Base-by-base conservation (phyloP, 768 basidiomycete genomes). In the Russula griseocarnosa region DNA sequence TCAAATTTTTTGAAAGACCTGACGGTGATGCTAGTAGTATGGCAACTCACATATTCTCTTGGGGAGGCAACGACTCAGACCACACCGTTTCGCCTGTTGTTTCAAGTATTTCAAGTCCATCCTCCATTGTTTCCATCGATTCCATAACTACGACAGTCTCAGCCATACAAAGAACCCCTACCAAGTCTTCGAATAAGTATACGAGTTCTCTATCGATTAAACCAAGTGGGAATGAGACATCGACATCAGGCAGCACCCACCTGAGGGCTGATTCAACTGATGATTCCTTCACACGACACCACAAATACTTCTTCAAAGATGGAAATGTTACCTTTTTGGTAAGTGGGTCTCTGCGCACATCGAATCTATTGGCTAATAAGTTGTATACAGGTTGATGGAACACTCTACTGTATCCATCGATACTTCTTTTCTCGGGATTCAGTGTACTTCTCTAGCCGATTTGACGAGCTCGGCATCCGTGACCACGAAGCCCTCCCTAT, bases 321-420 rank as follows among this genome's bases (percentile, higher is more conserved):
- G 64, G 67, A 14, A 67, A 66, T 13, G 34, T 67, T 24, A 62
- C 60, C 0, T 66, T 67, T 49, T 30, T 67, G 28, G 67, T 67
- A 14, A 2, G 64, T 54, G 34, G 3, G 3, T 34, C 34, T 34
- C 34, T 5, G 14, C 6, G 14, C 38, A 16, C 38, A 10, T 14
- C 38, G 16, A 16, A 38, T 6, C 5, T 14, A 38, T 38, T 16
- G 16, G 14, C 16, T 5, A 38, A 1, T 5, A 38, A 1, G 16
- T 38, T 38, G 38, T 14, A 66, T 73, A 34, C 20, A 69, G 60
- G 59, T 69, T 8, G 63, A 52, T 16, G 52, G 24, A 5, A 36
- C 40, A 2, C 55, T 65, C 3, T 67, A 59, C 16, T 54, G 60
- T n/a, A 34, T 67, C 18, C 67, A 67, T 10, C 50, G 36, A 4